phyloP scores from a whole-genome alignment of 2,329 filamentous ascomycete genomes.

The Paecilomyces sp. region DNA sequence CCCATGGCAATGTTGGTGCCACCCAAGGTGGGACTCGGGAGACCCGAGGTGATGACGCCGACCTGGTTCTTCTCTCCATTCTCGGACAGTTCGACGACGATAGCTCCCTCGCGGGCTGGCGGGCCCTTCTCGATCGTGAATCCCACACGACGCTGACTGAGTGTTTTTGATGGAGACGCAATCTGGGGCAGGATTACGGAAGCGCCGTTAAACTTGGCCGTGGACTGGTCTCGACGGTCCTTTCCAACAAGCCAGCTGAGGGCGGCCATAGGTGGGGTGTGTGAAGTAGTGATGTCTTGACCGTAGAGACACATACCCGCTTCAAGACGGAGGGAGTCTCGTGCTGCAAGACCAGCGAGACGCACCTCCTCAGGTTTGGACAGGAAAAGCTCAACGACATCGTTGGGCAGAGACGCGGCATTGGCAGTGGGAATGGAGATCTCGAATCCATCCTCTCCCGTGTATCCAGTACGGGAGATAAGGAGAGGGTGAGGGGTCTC shows the following conservation, averaged over 20 bases:
- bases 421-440: constrained; percentile 70
- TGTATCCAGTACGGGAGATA: constrained; percentile 87
- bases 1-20: constrained; percentile 92
- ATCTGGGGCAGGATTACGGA: constrained; percentile 72
- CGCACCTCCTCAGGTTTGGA: constrained; percentile 59
- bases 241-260: constrained; percentile 80
- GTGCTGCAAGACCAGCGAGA: constrained; percentile 80
- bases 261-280: constrained; percentile 60
- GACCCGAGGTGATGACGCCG: constrained; percentile 79
- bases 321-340: constrained; percentile 88
- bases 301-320: constrained; percentile 99
- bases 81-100: constrained; percentile 56
- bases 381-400: constrained; percentile 64
- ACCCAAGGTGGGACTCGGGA: constrained; percentile 76
- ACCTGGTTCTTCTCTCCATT: constrained; percentile 55
- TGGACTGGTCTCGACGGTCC: constrained; percentile 52
- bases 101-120: constrained; percentile 80
- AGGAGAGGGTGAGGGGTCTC: constrained; percentile 51
- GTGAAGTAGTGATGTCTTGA: constrained; percentile 83
- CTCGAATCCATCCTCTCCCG: constrained; percentile 96
- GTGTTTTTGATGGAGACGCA: constrained; percentile 46
- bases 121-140: constrained; percentile 71
- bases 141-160: constrained; percentile 69
- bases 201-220: constrained; percentile 75
- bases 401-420: constrained; percentile 38